Base-by-base conservation (phyloP, 495 filamentous ascomycete species). In the Aspergillus cavernicola region DNA sequence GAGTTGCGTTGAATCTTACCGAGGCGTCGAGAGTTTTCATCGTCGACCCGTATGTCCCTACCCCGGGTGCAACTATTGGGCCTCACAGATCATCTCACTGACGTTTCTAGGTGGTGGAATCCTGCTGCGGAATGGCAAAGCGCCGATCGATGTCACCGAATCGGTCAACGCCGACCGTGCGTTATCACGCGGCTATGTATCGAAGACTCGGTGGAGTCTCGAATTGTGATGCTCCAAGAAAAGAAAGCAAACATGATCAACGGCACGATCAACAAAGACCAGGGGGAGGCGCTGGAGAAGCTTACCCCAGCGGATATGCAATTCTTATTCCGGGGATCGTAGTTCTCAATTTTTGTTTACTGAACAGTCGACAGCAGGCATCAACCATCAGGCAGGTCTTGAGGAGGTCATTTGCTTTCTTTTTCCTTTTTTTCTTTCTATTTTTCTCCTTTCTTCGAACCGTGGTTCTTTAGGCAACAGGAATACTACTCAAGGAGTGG, bases 171-270 rank as follows among this genome's bases (percentile, higher is more conserved):
- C 18, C 86, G 93, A 8, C 91, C 90, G 32, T 97, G 92, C 62
- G 88, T 88, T n/a, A 91, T 98, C 58, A 97, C 90, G 3, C 83
- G 92, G 15, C 79, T 98, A 16, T 90, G 89, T 64, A 95, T 98
- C 52, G 91, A 97, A 68, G 92, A 97, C 66, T 93, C 88, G 12
- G 91, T 98, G 12, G 93, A 98, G 71, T 90, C 85, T 42, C 83
- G 93, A 15, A 97, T 97, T 77, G 88, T 97, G 9, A 76, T 92
- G 48, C 74, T 98, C 6, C 93, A 97, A 66, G 93, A 97, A 74
- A 98, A 97, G 79, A 98, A 98, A 71, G 86, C 89, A 0, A 89
- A 88, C 52, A 88, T 98, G 84, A 97, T 98, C 55, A 87, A 90
- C 53, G 90, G 89, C 33, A 98, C 92, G 1, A 90, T 98, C 64